A percentile compares a stretch with the other conserved stretches of the same genome.
These are phyloP conservation scores for Corchorus olitorius DNA, from an alignment of 345 rosid genomes.

Conservation along the genomic window DNA sequence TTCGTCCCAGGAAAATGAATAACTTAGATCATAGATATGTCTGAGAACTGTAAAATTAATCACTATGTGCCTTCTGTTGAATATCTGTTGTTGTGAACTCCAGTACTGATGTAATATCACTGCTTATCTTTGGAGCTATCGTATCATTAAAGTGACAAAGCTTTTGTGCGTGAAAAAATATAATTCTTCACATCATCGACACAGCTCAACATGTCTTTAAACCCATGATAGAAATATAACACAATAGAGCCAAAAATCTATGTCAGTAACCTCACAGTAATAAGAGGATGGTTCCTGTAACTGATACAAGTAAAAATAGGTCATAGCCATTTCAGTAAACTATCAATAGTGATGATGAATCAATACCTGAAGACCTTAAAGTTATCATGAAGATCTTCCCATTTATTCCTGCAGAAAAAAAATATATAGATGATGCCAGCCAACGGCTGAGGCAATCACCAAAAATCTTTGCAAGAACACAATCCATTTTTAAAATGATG, in stretches of 20 bases:
- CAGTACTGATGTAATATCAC: not conserved
- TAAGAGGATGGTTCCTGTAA: not conserved
- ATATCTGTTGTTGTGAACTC: slow-evolving; percentile 17
- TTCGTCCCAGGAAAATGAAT: slow-evolving; percentile 90
- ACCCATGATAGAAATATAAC: not conserved
- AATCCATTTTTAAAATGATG: slow-evolving; percentile 55
- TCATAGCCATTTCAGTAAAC: too few species aligned
- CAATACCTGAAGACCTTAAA: not conserved
- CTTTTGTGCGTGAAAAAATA: not conserved
- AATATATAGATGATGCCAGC: not conserved
- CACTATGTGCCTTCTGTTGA: slow-evolving; percentile 10
- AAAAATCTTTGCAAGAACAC: slow-evolving; percentile 58
- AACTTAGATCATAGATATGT: not conserved
- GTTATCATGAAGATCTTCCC: not conserved
- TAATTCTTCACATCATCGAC: not conserved
- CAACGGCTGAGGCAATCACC: slow-evolving; percentile 30
- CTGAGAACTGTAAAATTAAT: slow-evolving; percentile 16
- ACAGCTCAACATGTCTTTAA: not conserved
- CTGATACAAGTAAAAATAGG: not conserved
- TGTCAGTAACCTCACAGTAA: not conserved
- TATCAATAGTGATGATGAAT: too few species aligned
- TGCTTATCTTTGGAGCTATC: slow-evolving; percentile 2
- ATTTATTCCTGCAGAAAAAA: not conserved
- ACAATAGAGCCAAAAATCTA: not conserved
- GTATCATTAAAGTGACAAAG: not conserved